phyloP scores from a whole-genome alignment of 768 basidiomycete species.

The Rhizopogon sp. region DNA sequence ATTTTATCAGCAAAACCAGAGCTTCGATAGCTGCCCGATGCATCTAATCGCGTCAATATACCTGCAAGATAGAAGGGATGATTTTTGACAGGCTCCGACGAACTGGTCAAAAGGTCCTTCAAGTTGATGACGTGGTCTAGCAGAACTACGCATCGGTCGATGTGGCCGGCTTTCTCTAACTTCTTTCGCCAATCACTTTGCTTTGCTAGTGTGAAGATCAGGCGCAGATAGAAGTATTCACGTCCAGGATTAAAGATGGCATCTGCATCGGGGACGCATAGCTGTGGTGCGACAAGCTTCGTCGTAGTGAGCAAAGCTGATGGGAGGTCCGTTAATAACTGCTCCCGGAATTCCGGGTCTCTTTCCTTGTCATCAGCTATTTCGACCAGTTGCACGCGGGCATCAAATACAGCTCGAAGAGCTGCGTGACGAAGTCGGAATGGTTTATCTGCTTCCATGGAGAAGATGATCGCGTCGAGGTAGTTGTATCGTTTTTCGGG shows the following conservation, averaged over 20 bases:
- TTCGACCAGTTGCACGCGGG: not conserved
- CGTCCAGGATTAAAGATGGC: not conserved
- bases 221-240: not conserved
- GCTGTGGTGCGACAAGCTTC: not conserved
- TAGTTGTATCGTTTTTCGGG: not conserved
- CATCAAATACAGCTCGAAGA: conserved; percentile 2
- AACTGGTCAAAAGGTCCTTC: not conserved
- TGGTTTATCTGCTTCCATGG: conserved; percentile 1
- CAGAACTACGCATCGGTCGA: not conserved
- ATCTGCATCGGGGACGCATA: not conserved
- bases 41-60: not conserved
- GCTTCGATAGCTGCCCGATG: not conserved
- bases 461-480: not conserved
- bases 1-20: not conserved
- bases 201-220: not conserved
- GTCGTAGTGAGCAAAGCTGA: not conserved
- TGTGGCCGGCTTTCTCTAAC: not conserved
- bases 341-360: not conserved
- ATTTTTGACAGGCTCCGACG: not conserved
- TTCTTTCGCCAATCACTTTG: not conserved
- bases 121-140: not conserved
- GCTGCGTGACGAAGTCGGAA: conserved; percentile 1
- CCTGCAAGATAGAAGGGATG: not conserved
- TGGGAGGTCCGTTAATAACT: not conserved
- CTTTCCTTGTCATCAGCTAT: not conserved